Evolutionary conservation across 805 yeast genomes (phyloP).

Genomic region (Pichia gijzeniarum): DNA sequence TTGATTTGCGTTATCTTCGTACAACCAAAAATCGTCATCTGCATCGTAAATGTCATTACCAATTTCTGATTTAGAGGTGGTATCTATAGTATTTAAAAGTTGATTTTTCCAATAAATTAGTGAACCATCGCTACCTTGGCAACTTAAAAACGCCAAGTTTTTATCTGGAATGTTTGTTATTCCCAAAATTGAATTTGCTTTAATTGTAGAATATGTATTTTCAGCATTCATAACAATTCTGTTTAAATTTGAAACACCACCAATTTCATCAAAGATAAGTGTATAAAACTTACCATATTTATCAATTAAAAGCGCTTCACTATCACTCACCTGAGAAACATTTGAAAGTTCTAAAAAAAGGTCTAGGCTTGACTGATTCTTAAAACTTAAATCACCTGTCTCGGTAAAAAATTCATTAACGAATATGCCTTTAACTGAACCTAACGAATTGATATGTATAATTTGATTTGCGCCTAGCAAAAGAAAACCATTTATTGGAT

Average conservation of each 20-base stretch:
- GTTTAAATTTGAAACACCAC: slow-evolving; percentile 31
- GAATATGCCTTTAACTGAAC: slow-evolving; percentile 56
- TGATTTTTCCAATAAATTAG: slow-evolving; percentile 36
- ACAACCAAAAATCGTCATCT: slow-evolving; percentile 42
- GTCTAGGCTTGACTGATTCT: slow-evolving; percentile 45
- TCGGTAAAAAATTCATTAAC: slow-evolving; percentile 48
- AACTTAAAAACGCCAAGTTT: slow-evolving; percentile 51
- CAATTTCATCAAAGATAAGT: slow-evolving; percentile 28
- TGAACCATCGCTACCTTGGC: slow-evolving; percentile 52
- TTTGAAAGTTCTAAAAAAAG: slow-evolving; percentile 50
- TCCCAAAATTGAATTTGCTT: slow-evolving; percentile 33
- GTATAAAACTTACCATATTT: slow-evolving; percentile 39
- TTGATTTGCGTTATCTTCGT: slow-evolving; percentile 19
- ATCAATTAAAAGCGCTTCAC: slow-evolving; percentile 34
- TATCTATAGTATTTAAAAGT: slow-evolving; percentile 18
- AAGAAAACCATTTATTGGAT: slow-evolving; percentile 65
- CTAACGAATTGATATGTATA: slow-evolving; percentile 73
- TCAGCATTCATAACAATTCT: slow-evolving; percentile 18
- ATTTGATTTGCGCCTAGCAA: slow-evolving; percentile 70
- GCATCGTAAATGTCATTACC: slow-evolving; percentile 20
- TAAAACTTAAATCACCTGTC: slow-evolving; percentile 34
- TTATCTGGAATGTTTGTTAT: slow-evolving; percentile 35
- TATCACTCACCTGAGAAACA: slow-evolving; percentile 29
- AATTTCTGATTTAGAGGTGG: slow-evolving; percentile 10
- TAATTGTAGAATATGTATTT: slow-evolving; percentile 19